Evolutionary conservation across 225 moss, liverwort and hornwort genomes (phyloP).

Genomic region (Pleurozium schreberi): DNA sequence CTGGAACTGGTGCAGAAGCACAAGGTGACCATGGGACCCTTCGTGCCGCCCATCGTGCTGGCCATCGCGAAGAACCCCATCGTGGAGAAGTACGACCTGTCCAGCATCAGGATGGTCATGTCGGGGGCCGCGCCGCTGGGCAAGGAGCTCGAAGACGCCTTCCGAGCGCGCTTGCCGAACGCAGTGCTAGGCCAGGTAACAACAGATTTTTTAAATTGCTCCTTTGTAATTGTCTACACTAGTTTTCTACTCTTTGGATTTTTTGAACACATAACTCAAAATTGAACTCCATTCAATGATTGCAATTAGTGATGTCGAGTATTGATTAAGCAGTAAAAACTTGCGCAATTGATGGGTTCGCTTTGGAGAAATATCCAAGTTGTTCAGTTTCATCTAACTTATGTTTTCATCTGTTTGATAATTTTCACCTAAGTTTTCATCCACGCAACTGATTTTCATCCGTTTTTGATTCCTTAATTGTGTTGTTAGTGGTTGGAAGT

Average conservation of each 20-base stretch:
- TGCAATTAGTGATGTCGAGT: background rate
- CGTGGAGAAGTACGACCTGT: slow-evolving; percentile 51
- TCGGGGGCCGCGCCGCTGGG: slow-evolving; percentile 77
- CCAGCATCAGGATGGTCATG: slow-evolving; percentile 49
- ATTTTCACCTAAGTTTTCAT: background rate
- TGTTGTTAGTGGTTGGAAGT: background rate
- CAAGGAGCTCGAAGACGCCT: slow-evolving; percentile 69
- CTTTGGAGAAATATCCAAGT: background rate
- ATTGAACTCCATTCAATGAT: background rate
- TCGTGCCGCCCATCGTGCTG: slow-evolving; percentile 71
- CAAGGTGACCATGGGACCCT: slow-evolving; percentile 48
- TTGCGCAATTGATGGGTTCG: background rate
- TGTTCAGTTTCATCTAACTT: background rate
- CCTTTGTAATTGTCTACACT: too few relatives aligned
- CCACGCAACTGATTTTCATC: background rate
- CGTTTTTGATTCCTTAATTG: background rate
- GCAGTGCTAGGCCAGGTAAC: slow-evolving; percentile 65
- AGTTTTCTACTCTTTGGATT: background rate
- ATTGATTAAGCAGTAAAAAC: too few relatives aligned
- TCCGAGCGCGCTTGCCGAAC: slow-evolving; percentile 47
- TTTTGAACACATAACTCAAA: background rate
- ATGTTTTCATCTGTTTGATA: background rate
- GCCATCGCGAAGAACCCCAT: slow-evolving; percentile 63
- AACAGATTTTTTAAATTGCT: background rate
- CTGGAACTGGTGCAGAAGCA: slow-evolving; percentile 23